These are phyloP conservation scores for Candida succiphila DNA, from an alignment of 805 yeast genomes.

Conservation along the genomic window DNA sequence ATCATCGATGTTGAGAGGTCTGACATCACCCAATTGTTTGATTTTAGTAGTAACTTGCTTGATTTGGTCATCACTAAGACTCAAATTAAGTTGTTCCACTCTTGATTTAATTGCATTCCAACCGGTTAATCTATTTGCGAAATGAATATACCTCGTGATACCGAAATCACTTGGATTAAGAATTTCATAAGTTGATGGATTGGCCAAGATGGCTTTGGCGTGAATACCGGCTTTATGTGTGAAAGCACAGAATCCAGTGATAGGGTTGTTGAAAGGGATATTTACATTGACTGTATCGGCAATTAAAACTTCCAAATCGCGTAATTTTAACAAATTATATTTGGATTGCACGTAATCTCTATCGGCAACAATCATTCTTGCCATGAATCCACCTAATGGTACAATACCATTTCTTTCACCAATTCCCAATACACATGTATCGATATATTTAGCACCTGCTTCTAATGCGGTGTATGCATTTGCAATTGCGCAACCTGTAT, in stretches of 20 bases:
- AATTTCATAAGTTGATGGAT: conserved; percentile 55
- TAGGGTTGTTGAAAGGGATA: conserved; percentile 53
- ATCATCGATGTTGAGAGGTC: conserved; percentile 50
- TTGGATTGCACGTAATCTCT: conserved; percentile 49
- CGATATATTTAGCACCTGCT: conserved; percentile 52
- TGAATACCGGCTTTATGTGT: conserved; percentile 59
- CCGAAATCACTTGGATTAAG: conserved; percentile 50
- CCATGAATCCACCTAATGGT: conserved; percentile 53
- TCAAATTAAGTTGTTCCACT: conserved; percentile 49
- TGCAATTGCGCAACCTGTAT: conserved; percentile 56
- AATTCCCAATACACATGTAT: conserved; percentile 49
- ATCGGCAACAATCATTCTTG: conserved; percentile 54
- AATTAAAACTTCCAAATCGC: conserved; percentile 49
- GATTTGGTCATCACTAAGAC: conserved; percentile 46
- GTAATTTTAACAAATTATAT: conserved; percentile 43
- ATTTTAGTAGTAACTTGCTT: conserved; percentile 46
- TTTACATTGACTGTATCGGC: conserved; percentile 52
- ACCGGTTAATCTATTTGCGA: conserved; percentile 52
- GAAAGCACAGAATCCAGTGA: conserved; percentile 56
- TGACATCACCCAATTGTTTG: conserved; percentile 48
- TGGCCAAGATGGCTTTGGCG: conserved; percentile 52
- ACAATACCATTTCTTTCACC: conserved; percentile 60
- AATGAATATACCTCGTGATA: conserved; percentile 50
- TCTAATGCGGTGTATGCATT: conserved; percentile 55
- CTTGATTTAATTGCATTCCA: conserved; percentile 56